A percentile compares a stretch with the other conserved stretches of the same genome.
Conservation (phyloP, 225 moss, liverwort and hornwort species). For the Bryum argenteum region DNA sequence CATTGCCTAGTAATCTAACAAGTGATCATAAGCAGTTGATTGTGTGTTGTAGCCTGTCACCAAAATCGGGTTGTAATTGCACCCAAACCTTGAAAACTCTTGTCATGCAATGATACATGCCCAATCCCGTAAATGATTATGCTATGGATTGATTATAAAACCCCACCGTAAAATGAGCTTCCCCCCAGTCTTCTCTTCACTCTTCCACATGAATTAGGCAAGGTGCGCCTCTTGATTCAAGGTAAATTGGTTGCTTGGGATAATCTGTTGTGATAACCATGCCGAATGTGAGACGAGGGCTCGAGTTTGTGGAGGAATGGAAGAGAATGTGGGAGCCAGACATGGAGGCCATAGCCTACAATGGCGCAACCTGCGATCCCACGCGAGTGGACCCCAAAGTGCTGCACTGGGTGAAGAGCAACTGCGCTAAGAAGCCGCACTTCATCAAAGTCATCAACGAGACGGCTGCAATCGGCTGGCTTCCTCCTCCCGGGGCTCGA, state of each 20-base stretch:
- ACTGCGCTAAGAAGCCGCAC: conserved; percentile 30
- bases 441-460: conserved; percentile 44
- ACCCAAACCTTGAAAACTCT: conserved; percentile 16
- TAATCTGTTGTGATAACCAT: conserved; percentile 15
- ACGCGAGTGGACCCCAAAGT: conserved; percentile 47
- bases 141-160: not conserved
- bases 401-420: conserved; percentile 33
- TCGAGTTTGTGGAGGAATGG: conserved; percentile 35
- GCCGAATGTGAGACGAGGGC: conserved; percentile 13
- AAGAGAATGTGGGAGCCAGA: conserved; percentile 41
- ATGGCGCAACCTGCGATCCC: conserved; percentile 38
- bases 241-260: not conserved
- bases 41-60: conserved; percentile 21
- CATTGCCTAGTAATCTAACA: too few species aligned
- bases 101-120: not conserved
- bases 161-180: not conserved
- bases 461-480: conserved; percentile 26
- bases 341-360: conserved; percentile 42
- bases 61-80: not conserved
- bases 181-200: not conserved
- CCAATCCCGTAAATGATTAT: not conserved
- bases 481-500: not conserved
- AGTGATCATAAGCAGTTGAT: not conserved
- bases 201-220: not conserved
- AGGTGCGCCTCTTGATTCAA: not conserved